A percentile compares a stretch with the other conserved stretches of the same genome.
Conservation (phyloP, 306 rosid genomes). For the Acacia crassicarpa region DNA sequence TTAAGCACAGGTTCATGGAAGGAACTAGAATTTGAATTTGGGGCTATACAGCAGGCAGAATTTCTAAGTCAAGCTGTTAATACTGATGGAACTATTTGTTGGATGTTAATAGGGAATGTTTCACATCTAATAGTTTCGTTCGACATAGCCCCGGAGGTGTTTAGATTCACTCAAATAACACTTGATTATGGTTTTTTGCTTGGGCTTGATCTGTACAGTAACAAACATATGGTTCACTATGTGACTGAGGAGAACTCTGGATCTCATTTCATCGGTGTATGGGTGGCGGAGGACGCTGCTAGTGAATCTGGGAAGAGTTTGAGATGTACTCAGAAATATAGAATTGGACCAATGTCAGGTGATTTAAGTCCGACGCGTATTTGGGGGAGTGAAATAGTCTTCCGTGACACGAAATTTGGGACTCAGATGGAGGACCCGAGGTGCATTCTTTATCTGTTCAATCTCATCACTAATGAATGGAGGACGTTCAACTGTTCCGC, state of each 20-base stretch:
- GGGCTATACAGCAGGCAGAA: not conserved
- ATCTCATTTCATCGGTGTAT: not conserved
- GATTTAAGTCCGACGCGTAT: not conserved
- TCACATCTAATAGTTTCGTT: not conserved
- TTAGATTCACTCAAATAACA: not conserved
- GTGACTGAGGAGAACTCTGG: not conserved
- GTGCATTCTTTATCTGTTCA: not conserved
- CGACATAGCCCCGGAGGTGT: not conserved
- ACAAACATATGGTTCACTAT: not conserved
- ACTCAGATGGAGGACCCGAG: not conserved
- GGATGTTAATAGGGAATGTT: no score
- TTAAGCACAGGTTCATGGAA: not conserved
- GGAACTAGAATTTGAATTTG: not conserved
- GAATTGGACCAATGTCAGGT: not conserved
- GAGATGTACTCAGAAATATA: not conserved
- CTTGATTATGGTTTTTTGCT: not conserved
- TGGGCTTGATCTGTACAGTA: not conserved
- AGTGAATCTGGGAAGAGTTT: not conserved
- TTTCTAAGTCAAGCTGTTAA: not conserved
- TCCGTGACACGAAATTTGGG: not conserved
- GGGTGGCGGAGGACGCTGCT: not conserved
- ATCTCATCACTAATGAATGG: not conserved
- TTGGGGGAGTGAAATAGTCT: not conserved
- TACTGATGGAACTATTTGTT: not conserved
- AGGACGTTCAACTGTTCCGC: not conserved